A percentile compares a stretch with the other conserved stretches of the same genome.
phyloP scores from a whole-genome alignment of 202 grass and related monocot species.

The Digitaria exilis region DNA sequence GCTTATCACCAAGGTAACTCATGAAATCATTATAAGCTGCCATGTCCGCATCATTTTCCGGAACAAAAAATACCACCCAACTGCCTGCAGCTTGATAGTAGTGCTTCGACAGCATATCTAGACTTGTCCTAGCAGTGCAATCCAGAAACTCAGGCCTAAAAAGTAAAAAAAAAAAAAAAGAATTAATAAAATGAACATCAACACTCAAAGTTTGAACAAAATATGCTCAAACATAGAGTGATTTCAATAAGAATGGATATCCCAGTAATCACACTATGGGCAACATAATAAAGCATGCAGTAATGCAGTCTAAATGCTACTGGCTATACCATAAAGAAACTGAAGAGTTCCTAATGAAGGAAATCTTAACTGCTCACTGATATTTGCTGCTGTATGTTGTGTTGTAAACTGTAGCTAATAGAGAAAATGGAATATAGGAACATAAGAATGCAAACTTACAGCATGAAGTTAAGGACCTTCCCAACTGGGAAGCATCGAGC shows the following conservation, averaged over 20 bases:
- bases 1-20: constrained; percentile 95
- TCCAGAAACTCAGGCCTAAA: constrained; percentile 81
- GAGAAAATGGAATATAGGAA: not conserved
- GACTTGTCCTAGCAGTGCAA: constrained; percentile 86
- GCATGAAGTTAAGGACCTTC: constrained; percentile 86
- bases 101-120: constrained; percentile 93
- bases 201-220: constrained; percentile 1
- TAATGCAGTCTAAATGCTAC: constrained; percentile 8
- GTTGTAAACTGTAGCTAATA: constrained; percentile 4
- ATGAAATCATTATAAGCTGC: constrained; percentile 95
- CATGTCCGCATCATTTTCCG: constrained; percentile 89
- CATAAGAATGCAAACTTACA: constrained; percentile 74
- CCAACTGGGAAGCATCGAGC: constrained; percentile 95
- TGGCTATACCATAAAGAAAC: not conserved
- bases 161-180: constrained; percentile 51
- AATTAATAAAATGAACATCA: constrained; percentile 22
- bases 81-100: constrained; percentile 83
- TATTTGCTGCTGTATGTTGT: not conserved
- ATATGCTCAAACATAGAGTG: constrained; percentile 1
- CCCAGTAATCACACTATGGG: not conserved
- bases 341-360: too few species aligned
- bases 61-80: constrained; percentile 98
- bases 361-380: not conserved
- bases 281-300: not conserved
- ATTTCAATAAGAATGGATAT: not conserved